Base-by-base conservation (phyloP, 1,139 yeast species). In the Lodderomyces pseudojiufengensis region DNA sequence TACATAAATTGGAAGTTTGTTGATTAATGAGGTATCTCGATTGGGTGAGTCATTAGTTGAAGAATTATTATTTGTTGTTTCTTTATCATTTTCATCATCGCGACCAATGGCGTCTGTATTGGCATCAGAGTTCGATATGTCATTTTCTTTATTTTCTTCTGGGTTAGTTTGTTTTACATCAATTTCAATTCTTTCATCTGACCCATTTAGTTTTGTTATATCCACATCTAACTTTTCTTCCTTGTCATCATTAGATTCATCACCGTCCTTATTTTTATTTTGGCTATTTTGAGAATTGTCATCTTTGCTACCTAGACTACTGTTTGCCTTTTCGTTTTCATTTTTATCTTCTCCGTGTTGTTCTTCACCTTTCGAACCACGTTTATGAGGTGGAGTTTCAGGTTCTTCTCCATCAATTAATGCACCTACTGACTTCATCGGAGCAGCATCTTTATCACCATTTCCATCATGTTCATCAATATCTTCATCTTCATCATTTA, bases 181-280 rank as follows among this genome's bases (percentile, higher is more conserved):
- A 5, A 26, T 14, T 9, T 18, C 26, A 9, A 31, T 24, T 12
- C 15, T 20, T 20, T 31, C 29, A 7, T 20, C 24, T n/a, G 9
- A 31, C 18, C 9, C 28, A 18, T 21, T 9, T 21, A 21, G 9
- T 7, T 21, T n/a, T n/a, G n/a, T n/a, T n/a, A n/a, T 21, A 4
- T 33, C 27, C 5, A 12, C 30, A 27, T 3, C 33, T 26, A 7
- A 14, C 28, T 16, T 14, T 26, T 6, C 24, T 64, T 66, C 42
- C 45, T 47, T 71, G 63, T 69, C 54, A 65, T 72, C 49, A 9
- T 31, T 33, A 21, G 31, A 10, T 13, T 16, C 21, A 5, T 25
- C 33, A 13, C 16, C 26, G 18, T 24, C 39, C 9, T 23, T 28
- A 9, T 24, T 9, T 18, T 24, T 29, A 25, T 31, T 24, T 11